These are phyloP conservation scores for Pythium angustatum DNA, from an alignment of 352 stramenopile genomes.

Conservation along the genomic window DNA sequence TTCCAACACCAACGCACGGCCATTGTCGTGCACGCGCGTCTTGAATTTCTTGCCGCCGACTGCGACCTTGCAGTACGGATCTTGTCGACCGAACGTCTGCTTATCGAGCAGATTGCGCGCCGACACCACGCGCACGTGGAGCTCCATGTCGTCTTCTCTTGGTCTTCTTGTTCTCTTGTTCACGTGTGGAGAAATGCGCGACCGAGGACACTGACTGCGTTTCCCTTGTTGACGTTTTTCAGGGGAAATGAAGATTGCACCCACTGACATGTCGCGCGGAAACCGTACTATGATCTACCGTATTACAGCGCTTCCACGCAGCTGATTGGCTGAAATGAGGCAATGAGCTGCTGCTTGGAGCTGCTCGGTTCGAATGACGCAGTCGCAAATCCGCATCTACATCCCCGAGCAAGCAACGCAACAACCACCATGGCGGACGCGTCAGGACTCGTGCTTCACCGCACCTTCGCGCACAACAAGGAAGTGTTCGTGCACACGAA, in stretches of 20 bases:
- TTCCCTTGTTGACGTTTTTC: conserved; percentile 10
- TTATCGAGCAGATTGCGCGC: conserved; percentile 82
- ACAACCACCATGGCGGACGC: conserved; percentile 16
- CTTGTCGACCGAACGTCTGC: conserved; percentile 85
- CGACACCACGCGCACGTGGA: conserved; percentile 77
- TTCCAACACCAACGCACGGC: conserved; percentile 37
- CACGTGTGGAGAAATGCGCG: background rate
- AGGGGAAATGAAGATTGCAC: background rate
- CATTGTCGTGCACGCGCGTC: conserved; percentile 85
- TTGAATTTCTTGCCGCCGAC: conserved; percentile 64
- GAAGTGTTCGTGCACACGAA: conserved; percentile 56
- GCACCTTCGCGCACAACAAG: conserved; percentile 36
- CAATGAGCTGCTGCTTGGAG: background rate
- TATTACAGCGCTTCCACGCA: conserved; percentile 17
- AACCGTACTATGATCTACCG: background rate
- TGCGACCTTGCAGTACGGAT: conserved; percentile 78
- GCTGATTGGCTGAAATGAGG: no score
- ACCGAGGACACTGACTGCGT: no score
- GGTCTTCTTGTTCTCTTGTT: conserved; percentile 1
- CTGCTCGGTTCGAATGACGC: no score
- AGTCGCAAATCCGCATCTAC: no score
- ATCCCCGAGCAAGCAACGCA: background rate
- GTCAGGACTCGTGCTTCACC: conserved; percentile 25
- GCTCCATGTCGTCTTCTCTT: conserved; percentile 63
- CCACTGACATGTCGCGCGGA: background rate